A percentile compares a stretch with the other conserved stretches of the same genome.
Evolutionary conservation across 768 basidiomycete genomes (phyloP).

Genomic region (Pisolithus microcarpus): DNA sequence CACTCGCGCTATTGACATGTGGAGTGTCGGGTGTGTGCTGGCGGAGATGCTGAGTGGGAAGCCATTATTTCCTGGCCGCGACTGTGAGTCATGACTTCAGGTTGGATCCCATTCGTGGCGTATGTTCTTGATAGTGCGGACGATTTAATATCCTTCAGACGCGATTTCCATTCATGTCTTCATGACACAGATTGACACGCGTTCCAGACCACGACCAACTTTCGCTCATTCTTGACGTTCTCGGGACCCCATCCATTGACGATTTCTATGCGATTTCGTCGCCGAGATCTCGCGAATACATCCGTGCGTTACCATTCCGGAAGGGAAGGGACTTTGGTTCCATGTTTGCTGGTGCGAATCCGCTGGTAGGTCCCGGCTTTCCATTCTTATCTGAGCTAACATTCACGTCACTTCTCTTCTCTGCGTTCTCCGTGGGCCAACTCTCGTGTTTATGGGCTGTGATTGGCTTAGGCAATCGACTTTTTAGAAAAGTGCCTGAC

Average conservation of each 20-base stretch:
- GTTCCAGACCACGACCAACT: conserved; percentile 84
- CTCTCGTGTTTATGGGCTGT: neutral
- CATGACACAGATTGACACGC: neutral
- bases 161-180: neutral
- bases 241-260: conserved; percentile 85
- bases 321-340: conserved; percentile 64
- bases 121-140: neutral
- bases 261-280: conserved; percentile 93
- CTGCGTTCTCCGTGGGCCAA: too few species aligned
- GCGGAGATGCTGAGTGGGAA: conserved; percentile 93
- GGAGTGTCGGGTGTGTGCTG: conserved; percentile 80
- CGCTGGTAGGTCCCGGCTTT: conserved; percentile 36
- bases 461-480: conserved; percentile 52
- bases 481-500: conserved; percentile 75
- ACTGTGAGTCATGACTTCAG: conserved; percentile 44
- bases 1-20: conserved; percentile 80
- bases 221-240: conserved; percentile 87
- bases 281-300: conserved; percentile 72
- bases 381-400: neutral
- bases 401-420: neutral
- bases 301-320: conserved; percentile 82
- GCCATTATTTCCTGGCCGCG: conserved; percentile 91
- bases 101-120: neutral
- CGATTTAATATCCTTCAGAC: neutral
- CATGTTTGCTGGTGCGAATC: conserved; percentile 73